Base-by-base conservation (phyloP, 192 early-diverging fungal species). In the Rhizoclosmatium globosum region DNA sequence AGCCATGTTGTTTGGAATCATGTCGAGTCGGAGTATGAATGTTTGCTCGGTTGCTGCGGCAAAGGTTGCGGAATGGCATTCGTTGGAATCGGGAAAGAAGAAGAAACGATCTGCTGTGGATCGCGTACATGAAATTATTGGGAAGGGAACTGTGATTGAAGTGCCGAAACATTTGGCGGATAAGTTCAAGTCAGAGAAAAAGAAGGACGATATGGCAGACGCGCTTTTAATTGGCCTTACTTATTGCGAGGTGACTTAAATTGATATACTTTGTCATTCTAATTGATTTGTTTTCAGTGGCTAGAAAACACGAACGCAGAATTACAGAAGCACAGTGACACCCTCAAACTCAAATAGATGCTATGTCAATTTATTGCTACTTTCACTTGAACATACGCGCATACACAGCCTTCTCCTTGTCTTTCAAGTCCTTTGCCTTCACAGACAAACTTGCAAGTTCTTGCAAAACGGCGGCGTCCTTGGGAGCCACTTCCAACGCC, bases 151-250 rank as follows among this genome's bases (percentile, higher is more conserved):
- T 43, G 31, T 11, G 44, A 45, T 68, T 11, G 4, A 21, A 48
- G 39, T 74, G 9, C 42, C 56, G 9, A 43, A 62, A 13, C 9
- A 60, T 6, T 44, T 74, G 15, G 39, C 11, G 7, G 19, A 58
- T 15, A 39, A 15, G 23, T 78, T 78, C 57, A 11, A 21, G 41
- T 17, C 56, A 9, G 15, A 4, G 57, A 69, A 71, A 59, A 78
- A 78, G 46, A 68, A 70, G 21, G 77, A 78, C 45, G 77, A 78
- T 47, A 43, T 61, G 58, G 65, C 66, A 19, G 77, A 78, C 46
- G 66, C 77, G 11, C 38, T 78, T 3, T 15, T 78, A 43, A 67
- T 71, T 4, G 77, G 42, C 3, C 9, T 71, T 6, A 56, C 77
- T 3, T 71, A 59, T 68, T 21, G 4, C 45, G 53, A 78, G 43